These are phyloP conservation scores for Handroanthus guayacan DNA, from an alignment of 257 asterid genomes.

Conservation along the genomic window DNA sequence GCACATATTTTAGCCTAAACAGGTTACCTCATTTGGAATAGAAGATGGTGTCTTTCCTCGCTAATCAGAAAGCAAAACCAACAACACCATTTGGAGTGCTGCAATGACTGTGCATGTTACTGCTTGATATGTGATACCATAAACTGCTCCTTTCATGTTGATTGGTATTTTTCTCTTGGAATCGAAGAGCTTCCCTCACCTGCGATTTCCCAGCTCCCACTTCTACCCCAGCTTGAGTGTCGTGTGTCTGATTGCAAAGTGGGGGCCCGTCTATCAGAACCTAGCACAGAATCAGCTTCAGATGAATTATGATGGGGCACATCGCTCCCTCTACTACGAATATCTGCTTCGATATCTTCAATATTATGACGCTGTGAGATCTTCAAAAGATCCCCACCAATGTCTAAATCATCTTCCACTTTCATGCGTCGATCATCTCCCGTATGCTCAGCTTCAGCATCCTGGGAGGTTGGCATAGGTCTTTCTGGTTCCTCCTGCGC, in stretches of 20 bases:
- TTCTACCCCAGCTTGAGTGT: slow-evolving; percentile 71
- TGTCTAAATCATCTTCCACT: slow-evolving; percentile 87
- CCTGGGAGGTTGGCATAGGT: slow-evolving; percentile 62
- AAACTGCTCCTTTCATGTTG: slow-evolving; percentile 27
- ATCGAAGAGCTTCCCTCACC: slow-evolving; percentile 52
- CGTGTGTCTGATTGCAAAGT: slow-evolving; percentile 55
- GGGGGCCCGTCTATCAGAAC: slow-evolving; percentile 72
- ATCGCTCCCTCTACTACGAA: slow-evolving; percentile 90
- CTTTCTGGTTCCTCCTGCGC: slow-evolving; percentile 83
- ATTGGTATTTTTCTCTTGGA: slow-evolving; percentile 57
- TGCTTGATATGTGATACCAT: too few species aligned
- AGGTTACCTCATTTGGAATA: slow-evolving; percentile 25
- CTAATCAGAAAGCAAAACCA: slow-evolving; percentile 41
- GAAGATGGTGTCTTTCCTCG: slow-evolving; percentile 31
- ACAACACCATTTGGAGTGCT: slow-evolving; percentile 25
- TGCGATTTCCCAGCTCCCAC: slow-evolving; percentile 70
- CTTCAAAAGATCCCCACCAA: slow-evolving; percentile 92
- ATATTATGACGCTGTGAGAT: slow-evolving; percentile 94
- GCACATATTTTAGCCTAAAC: slow-evolving; percentile 42
- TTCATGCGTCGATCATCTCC: slow-evolving; percentile 74
- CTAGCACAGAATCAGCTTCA: slow-evolving; percentile 70
- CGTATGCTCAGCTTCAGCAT: slow-evolving; percentile 54
- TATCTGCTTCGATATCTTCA: slow-evolving; percentile 90
- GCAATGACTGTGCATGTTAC: background rate
- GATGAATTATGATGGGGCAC: slow-evolving; percentile 73